Conservation (phyloP, 2,329 filamentous ascomycete species). For the Ophiognomonia clavigignenti-juglandacearum region DNA sequence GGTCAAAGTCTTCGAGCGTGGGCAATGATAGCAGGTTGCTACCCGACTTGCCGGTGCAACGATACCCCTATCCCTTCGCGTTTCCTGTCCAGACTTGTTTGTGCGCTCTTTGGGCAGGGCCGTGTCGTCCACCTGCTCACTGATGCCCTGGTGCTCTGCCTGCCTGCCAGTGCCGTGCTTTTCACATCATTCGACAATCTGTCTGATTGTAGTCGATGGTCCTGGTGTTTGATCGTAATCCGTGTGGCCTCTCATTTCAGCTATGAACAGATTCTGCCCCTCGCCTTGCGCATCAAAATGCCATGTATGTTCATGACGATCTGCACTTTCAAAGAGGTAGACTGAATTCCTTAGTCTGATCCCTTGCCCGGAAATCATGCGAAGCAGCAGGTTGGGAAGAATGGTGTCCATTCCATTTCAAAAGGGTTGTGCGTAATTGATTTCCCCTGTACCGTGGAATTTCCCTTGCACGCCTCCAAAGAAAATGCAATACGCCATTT, state of each 20-base stretch:
- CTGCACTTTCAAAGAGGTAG: constrained; percentile 12
- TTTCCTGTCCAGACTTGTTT: too few relatives aligned
- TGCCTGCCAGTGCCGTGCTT: not conserved
- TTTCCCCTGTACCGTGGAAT: constrained; percentile 19
- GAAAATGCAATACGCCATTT: constrained; percentile 15
- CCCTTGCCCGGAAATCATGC: constrained; percentile 15
- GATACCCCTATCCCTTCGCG: constrained; percentile 14
- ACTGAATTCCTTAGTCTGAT: constrained; percentile 13
- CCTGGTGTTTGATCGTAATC: constrained; percentile 3
- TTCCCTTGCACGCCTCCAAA: constrained; percentile 6
- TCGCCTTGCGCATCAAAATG: constrained; percentile 13
- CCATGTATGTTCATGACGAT: constrained; percentile 15
- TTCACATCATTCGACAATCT: constrained; percentile 1
- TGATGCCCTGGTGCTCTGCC: too few relatives aligned
- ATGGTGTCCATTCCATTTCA: constrained; percentile 17
- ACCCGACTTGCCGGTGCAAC: not conserved
- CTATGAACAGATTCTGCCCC: constrained; percentile 15
- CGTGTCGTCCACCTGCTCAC: too few relatives aligned
- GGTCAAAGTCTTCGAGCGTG: constrained; percentile 80
- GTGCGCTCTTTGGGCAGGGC: too few relatives aligned
- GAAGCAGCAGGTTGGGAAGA: constrained; percentile 10
- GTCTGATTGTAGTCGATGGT: not conserved
- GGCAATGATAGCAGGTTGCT: constrained; percentile 43
- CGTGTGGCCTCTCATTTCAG: constrained; percentile 15
- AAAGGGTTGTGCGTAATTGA: constrained; percentile 20